Evolutionary conservation across 192 early-diverging fungal genomes (phyloP), one percentile per base, ranked within the genome.

Genomic region (Rhizoclosmatium sp.): DNA sequence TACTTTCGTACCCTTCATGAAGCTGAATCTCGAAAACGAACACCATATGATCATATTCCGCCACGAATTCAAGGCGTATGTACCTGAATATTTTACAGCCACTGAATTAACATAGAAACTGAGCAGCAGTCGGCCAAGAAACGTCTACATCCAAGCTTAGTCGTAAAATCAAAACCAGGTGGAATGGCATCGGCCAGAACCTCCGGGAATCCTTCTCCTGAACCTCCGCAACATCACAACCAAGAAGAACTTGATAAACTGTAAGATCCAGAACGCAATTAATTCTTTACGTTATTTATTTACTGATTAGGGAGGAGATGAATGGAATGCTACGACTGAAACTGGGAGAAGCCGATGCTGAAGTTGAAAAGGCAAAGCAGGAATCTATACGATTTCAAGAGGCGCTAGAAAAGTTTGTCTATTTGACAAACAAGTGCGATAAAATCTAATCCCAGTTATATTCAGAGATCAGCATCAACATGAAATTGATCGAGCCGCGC

Each of bases 21-120:
- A 82, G 84, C 89, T 14, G 89, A 90, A 73, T 72, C 76, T 2
- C 73, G 84, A 31, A 85, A 87, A 49, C 64, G 82, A 46, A 80
- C 79, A 1, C 80, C 83, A 39, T 90, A 90, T 69, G 84, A 85
- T 39, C 89, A 90, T 78, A 90, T 90, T 49, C 85, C 87, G 3
- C 87, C 89, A 10, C 67, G 89, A 54, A 83, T 87, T 65, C 75
- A 76, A 66, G 75, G 46, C 4, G 75, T 76, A 46, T n/a, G 59
- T 47, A 9, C 47, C 9, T 14, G 1, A 2, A 47, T 31, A 48
- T 21, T 0, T 40, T 69, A 19, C 16, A 39, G 47, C 12, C 3
- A 42, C 48, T 58, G 56, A 58, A 14, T 21, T 21, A 14, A 58
- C 56, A 0, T 14, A 58, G 56, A 58, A 58, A 58, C 56, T 58